Conservation (phyloP, 2,329 filamentous ascomycete genomes). For the Metarhizium guizhouense region DNA sequence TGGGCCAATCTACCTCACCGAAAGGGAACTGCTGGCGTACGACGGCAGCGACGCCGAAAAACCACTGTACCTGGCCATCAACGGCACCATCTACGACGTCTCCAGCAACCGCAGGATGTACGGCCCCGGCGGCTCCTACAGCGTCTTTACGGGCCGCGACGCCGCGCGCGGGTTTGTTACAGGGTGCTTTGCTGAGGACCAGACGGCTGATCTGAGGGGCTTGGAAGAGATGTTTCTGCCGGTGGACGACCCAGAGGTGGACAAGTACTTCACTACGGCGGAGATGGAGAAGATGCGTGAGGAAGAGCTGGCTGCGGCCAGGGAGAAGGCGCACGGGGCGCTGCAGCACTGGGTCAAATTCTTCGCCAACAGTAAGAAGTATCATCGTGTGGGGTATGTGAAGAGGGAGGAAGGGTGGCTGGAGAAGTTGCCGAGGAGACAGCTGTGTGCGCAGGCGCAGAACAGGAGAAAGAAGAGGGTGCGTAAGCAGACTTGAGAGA, state of each 20-base stretch:
- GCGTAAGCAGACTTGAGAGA: background rate
- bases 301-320: constrained; percentile 57
- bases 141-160: constrained; percentile 78
- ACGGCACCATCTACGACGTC: constrained; percentile 81
- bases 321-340: constrained; percentile 53
- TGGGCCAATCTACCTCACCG: constrained; percentile 62
- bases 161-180: constrained; percentile 86
- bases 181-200: constrained; percentile 82
- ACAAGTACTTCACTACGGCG: constrained; percentile 45
- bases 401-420: constrained; percentile 52
- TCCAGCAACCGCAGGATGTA: constrained; percentile 60
- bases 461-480: constrained; percentile 47
- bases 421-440: constrained; percentile 50
- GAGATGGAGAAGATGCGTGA: constrained; percentile 46
- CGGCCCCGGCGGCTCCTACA: constrained; percentile 78
- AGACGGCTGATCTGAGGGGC: constrained; percentile 74
- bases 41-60: constrained; percentile 66
- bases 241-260: constrained; percentile 52
- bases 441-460: constrained; percentile 63
- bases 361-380: constrained; percentile 72
- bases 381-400: constrained; percentile 70
- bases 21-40: constrained; percentile 62
- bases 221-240: constrained; percentile 79
- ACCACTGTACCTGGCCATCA: constrained; percentile 86
- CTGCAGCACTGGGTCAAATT: constrained; percentile 78